Base-by-base conservation (phyloP, 2,329 filamentous ascomycete genomes). In the Neofusicoccum umdonicola region DNA sequence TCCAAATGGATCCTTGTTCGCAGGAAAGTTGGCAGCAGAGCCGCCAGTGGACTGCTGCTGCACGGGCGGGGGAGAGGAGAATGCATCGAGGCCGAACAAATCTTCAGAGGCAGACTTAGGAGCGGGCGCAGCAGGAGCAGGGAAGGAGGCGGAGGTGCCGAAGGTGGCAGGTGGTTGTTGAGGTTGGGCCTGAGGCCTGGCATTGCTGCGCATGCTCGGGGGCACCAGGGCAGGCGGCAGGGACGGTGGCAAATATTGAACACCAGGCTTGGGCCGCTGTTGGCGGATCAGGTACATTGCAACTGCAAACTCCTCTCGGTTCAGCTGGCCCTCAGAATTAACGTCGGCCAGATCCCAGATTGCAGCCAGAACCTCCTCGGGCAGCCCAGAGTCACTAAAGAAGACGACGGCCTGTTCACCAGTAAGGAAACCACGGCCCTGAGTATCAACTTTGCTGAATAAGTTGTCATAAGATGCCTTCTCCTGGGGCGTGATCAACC, bases 311-410 rank as follows among this genome's bases (percentile, higher is more conserved):
- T 97, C 93, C 69, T 99, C 95, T 70, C 87, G 88, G 52, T 85
- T 93, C 64, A 99, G 82, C 65, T 90, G 89, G 11, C 95, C 95
- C 70, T 93, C 90, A 7, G 92, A 95, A 73, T 92, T 92, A 77
- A 97, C 92, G 78, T 99, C 95, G 13, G 95, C 90, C 35, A 99
- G 86, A 76, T 99, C 95, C 95, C 95, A 99, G 68, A 99, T 96
- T 71, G 96, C 91, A 35, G 95, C 95, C 62, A 99, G 82, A 9
- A 87, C 87, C 71, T 97, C 94, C 57, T 98, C 94, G 0, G 92
- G 87, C 13, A 99, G 84, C 65, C 91, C 90, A 0, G 94, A 97
- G 77, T 97, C 93, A 74, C 91, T 94, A 77, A 99, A 92, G 79
- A 98, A 99, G 8, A 88, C 85, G 8, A 98, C 95, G 2, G 94